Evolutionary conservation across 2,329 filamentous ascomycete species (phyloP), one percentile per base, ranked within the genome.

Genomic region (Fusarium sterilihyphosum): DNA sequence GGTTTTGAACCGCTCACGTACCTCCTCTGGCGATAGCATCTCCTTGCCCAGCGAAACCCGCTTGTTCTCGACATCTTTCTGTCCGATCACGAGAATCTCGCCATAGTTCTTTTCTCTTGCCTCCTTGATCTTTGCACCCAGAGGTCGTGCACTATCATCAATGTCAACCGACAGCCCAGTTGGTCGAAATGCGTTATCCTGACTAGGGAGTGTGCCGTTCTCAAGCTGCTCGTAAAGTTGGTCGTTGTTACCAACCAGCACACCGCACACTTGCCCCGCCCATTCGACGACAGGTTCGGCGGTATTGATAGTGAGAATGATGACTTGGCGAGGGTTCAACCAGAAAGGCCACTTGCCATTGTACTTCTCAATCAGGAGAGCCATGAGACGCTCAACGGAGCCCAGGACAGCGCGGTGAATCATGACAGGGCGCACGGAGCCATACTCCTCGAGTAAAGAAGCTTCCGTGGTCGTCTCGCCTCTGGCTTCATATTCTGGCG

Each of bases 331-430:
- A 2, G 94, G 94, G 63, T 93, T 95, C 16, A 97, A 86, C 95
- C 94, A 97, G 81, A 97, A 96, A 8, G 94, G 94, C 90, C 94
- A 97, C 66, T 88, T 89, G 22, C 93, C 93, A 65, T 92, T 88
- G 77, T 95, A 94, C 74, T 94, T 92, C 82, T 97, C 95, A 63
- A 96, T 95, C 46, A 97, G 83, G 20, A 97, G 86, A 8, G 94
- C 94, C 88, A 97, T 92, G 71, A 97, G 90, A 52, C 95, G 89
- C 83, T 97, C 94, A 10, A 97, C 88, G 0, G 93, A 96, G 22
- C 94, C 94, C 59, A 97, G 88, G 41, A 97, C 92, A 20, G 95
- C 94, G 57, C 94, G 90, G 80, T 97, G 94, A 59, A 97, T 92
- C 79, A 97, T 89, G 43, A 97, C 94, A 0, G 95, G 94, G 4